Evolutionary conservation across 768 basidiomycete species (phyloP), one percentile per base, ranked within the genome.

Genomic region (Lactifluus hygrophoroides): DNA sequence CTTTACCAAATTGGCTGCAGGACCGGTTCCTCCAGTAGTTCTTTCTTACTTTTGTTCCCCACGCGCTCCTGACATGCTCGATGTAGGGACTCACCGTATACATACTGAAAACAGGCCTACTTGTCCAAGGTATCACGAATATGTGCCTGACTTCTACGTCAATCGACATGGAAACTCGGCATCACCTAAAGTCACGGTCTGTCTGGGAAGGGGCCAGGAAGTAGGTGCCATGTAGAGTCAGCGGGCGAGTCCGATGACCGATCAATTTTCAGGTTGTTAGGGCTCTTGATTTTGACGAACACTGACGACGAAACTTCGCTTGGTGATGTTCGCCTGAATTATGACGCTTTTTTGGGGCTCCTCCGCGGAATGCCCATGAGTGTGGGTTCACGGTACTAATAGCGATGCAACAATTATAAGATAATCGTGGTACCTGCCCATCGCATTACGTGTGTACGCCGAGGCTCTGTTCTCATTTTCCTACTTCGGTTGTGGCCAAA

Each of bases 41-140:
- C 32, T 25, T 45, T 14, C 6, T 54, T n/a, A 2, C 2, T 6
- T 40, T 17, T 6, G 21, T 17, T 23, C n/a, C 17, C 14, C n/a
- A 10, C n/a, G n/a, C 43, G 32, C 21, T 9, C n/a, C 38, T 54
- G 46, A 58, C 38, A 34, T 21, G 9, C n/a, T 17, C 27, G 13
- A 6, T 14, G 46, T 42, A 58, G 57, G 21, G 21, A 27, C 25
- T 43, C 32, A 54, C 51, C 2, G n/a, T 35, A 13, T 43, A n/a
- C 43, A 14, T 30, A 1, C n/a, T 61, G 27, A 61, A 61, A 40
- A 25, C 51, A 5, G 60, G 37, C 8, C 50, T 61, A 23, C 43
- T 61, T 35, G 23, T 61, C 19, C 60, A 61, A 19, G 60, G 60
- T 32, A 44, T 51, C 37, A 40, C 28, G 56, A 40, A 47, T 16